Conservation (phyloP, 1,284 basidiomycete species). For the Ustilago cynodontis region DNA sequence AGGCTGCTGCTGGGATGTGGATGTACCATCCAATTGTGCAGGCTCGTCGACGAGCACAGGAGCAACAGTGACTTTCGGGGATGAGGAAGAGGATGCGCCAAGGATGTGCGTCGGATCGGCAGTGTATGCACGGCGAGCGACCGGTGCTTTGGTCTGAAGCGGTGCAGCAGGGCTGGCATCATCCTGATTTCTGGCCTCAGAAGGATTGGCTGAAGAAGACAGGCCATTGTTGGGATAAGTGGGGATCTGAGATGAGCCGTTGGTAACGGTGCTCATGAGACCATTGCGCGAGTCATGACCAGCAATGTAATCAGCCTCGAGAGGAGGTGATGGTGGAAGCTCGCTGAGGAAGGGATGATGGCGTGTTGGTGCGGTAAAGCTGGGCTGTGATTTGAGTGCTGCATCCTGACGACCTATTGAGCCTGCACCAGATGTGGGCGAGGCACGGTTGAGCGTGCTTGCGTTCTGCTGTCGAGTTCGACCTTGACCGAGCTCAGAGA, state of each 20-base stretch:
- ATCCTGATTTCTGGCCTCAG: neutral
- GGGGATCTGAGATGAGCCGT: conserved; percentile 19
- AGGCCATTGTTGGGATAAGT: conserved; percentile 11
- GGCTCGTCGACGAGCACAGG: conserved; percentile 26
- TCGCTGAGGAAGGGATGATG: conserved; percentile 60
- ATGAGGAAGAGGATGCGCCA: neutral
- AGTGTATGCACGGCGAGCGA: conserved; percentile 46
- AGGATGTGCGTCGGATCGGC: conserved; percentile 26
- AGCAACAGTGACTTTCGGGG: neutral
- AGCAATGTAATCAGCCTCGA: conserved; percentile 54
- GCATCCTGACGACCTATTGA: conserved; percentile 28
- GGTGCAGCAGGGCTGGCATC: conserved; percentile 6
- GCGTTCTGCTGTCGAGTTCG: conserved; percentile 17
- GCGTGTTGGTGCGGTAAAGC: conserved; percentile 51
- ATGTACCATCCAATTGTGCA: conserved; percentile 1
- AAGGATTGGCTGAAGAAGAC: neutral
- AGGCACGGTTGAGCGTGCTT: neutral
- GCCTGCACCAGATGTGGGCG: neutral
- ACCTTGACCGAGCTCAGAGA: conserved; percentile 17
- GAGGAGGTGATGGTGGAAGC: conserved; percentile 61
- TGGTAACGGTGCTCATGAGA: conserved; percentile 36
- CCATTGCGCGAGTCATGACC: conserved; percentile 46
- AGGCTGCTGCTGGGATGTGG: conserved; percentile 15
- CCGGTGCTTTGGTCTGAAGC: conserved; percentile 33
- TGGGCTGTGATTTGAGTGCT: conserved; percentile 44